Evolutionary conservation across 1,284 basidiomycete species (phyloP).

Genomic region (Pseudozyma sp.): DNA sequence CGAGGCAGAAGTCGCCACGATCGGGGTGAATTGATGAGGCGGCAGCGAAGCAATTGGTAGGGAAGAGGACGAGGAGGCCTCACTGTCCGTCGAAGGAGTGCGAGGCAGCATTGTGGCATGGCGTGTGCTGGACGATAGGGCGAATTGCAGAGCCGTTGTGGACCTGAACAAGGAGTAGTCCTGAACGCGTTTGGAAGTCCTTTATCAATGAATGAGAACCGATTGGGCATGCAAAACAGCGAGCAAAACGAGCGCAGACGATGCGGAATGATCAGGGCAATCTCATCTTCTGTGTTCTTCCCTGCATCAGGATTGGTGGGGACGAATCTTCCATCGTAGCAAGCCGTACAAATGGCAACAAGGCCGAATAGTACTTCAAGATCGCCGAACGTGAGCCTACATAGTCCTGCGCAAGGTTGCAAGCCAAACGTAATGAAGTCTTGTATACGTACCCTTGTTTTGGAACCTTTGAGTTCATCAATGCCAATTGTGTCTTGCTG

Average conservation of each 20-base stretch:
- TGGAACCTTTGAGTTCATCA: constrained; percentile 7
- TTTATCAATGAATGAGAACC: too few relatives aligned
- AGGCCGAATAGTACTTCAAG: neutral
- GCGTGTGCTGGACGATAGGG: constrained; percentile 7
- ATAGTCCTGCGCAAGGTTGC: neutral
- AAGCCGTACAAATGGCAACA: neutral
- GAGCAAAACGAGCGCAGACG: neutral
- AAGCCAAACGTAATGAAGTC: neutral
- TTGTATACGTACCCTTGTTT: constrained; percentile 6
- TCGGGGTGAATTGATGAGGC: constrained; percentile 3
- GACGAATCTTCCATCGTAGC: neutral
- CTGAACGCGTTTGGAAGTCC: too few relatives aligned
- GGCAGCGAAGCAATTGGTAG: neutral
- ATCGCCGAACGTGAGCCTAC: constrained; percentile 35
- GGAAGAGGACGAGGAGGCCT: neutral
- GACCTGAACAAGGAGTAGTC: neutral
- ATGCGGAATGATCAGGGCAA: too few relatives aligned
- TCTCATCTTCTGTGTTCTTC: neutral
- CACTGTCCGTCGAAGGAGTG: constrained; percentile 13
- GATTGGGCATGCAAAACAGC: too few relatives aligned
- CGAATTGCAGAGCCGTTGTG: neutral
- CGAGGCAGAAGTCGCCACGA: neutral
- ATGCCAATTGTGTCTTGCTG: neutral
- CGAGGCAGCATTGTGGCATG: constrained; percentile 3
- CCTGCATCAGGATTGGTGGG: neutral